phyloP scores from a whole-genome alignment of 1,284 basidiomycete species.

The Leccinum pachyderme region DNA sequence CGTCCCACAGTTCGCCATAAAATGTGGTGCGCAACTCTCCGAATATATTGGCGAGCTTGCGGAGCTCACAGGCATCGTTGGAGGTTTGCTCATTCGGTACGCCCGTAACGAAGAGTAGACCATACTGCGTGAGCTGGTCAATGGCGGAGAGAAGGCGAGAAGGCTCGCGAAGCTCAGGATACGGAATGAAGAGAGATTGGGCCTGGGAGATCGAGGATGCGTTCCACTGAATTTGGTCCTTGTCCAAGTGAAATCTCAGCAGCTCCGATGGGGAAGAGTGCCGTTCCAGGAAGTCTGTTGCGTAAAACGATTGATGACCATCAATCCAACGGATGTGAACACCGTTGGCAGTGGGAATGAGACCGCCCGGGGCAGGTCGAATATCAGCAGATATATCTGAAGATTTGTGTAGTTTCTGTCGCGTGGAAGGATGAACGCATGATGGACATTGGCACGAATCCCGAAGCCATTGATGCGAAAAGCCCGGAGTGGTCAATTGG shows the following conservation, averaged over 20 bases:
- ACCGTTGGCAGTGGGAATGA: slow-evolving; percentile 39
- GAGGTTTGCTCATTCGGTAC: slow-evolving; percentile 58
- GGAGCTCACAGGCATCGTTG: slow-evolving; percentile 63
- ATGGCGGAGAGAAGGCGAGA: slow-evolving; percentile 49
- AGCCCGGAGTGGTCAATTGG: slow-evolving; percentile 27
- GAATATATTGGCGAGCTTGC: slow-evolving; percentile 61
- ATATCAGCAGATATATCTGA: slow-evolving; percentile 57
- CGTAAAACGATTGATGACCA: slow-evolving; percentile 57
- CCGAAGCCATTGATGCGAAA: slow-evolving; percentile 51
- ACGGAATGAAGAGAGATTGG: slow-evolving; percentile 49
- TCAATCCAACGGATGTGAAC: slow-evolving; percentile 57
- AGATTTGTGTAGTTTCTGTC: slow-evolving; percentile 74
- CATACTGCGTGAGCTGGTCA: slow-evolving; percentile 53
- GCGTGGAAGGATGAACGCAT: slow-evolving; percentile 73
- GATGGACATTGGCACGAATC: slow-evolving; percentile 46
- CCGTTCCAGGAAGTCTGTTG: slow-evolving; percentile 47
- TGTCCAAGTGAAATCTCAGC: slow-evolving; percentile 41
- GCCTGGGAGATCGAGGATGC: slow-evolving; percentile 34
- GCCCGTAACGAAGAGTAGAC: slow-evolving; percentile 54
- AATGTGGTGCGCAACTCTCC: slow-evolving; percentile 85
- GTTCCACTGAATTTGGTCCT: slow-evolving; percentile 38
- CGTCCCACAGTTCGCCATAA: slow-evolving; percentile 92
- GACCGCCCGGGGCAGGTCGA: slow-evolving; percentile 34
- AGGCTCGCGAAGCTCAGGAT: slow-evolving; percentile 43
- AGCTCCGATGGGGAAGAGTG: slow-evolving; percentile 39